Conservation (phyloP, 495 filamentous ascomycete genomes). For the Copromyces sp. region DNA sequence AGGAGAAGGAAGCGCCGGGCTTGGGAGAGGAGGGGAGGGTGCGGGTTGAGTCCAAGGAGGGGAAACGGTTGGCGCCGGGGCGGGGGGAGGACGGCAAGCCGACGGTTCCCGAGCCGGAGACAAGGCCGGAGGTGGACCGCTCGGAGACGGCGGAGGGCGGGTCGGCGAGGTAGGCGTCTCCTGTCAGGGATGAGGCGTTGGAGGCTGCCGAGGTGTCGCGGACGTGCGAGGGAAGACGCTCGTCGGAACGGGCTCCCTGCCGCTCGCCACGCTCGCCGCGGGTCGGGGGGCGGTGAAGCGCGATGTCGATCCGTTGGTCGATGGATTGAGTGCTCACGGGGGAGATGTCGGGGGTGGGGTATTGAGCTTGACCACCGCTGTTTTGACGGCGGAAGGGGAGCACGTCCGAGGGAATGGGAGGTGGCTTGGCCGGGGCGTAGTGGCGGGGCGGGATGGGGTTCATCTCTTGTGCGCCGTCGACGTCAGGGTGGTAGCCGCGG, state of each 20-base stretch:
- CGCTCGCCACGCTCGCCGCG: slow-evolving; percentile 1
- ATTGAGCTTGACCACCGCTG: slow-evolving; percentile 14
- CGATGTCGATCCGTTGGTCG: slow-evolving; percentile 35
- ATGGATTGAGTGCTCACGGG: slow-evolving; percentile 38
- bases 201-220: slow-evolving; percentile 26
- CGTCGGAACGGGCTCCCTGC: not conserved
- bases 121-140: slow-evolving; percentile 28
- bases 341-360: slow-evolving; percentile 40
- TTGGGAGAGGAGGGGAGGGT: slow-evolving; percentile 33
- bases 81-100: slow-evolving; percentile 38
- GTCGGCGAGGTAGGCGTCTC: slow-evolving; percentile 17
- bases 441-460: slow-evolving; percentile 40
- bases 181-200: slow-evolving; percentile 2
- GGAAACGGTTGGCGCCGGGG: slow-evolving; percentile 37
- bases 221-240: slow-evolving; percentile 16
- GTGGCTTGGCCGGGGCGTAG: slow-evolving; percentile 36
- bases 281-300: slow-evolving; percentile 12
- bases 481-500: slow-evolving; percentile 12
- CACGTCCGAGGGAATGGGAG: slow-evolving; percentile 34
- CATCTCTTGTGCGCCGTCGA: slow-evolving; percentile 36
- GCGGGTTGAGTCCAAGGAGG: slow-evolving; percentile 22
- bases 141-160: slow-evolving; percentile 34
- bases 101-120: slow-evolving; percentile 7
- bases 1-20: slow-evolving; percentile 19
- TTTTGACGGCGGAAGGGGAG: slow-evolving; percentile 28